A percentile compares a stretch with the other conserved stretches of the same genome.
Conservation (phyloP, 352 stramenopile species). For the Globisporangium solare region DNA sequence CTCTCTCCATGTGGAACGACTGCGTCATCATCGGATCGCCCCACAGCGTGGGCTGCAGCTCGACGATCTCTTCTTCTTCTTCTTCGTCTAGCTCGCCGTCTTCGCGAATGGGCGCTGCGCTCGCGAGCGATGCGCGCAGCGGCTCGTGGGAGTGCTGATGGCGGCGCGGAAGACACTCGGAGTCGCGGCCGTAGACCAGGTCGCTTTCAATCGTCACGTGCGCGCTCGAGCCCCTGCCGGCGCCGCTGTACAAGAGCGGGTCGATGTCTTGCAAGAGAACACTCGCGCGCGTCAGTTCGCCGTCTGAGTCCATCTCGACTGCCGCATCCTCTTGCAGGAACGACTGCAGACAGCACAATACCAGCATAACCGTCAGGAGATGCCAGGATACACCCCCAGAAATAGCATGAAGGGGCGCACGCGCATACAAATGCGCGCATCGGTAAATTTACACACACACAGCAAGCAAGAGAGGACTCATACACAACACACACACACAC, state of each 20-base stretch:
- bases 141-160: not conserved
- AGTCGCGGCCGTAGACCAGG: conserved; percentile 35
- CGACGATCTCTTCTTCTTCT: conserved; percentile 25
- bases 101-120: conserved; percentile 2
- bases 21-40: conserved; percentile 1
- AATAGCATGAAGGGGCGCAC: no score
- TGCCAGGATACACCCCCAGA: not conserved
- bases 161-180: not conserved
- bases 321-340: conserved; percentile 38
- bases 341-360: conserved; percentile 20
- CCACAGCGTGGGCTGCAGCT: conserved; percentile 13
- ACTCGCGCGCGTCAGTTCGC: conserved; percentile 34
- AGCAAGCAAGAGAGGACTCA: not conserved
- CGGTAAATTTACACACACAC: not conserved
- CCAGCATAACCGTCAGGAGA: conserved; percentile 9
- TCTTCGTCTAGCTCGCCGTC: conserved; percentile 23
- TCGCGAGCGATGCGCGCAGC: conserved; percentile 16
- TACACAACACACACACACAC: no score
- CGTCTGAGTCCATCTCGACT: conserved; percentile 22
- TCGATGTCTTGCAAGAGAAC: conserved; percentile 38
- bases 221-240: not conserved
- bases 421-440: not conserved
- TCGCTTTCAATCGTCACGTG: conserved; percentile 31
- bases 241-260: conserved; percentile 11
- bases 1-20: conserved; percentile 12